A percentile compares a stretch with the other conserved stretches of the same genome.
These are phyloP conservation scores for Hypoxylon rickii DNA, from an alignment of 495 filamentous ascomycete species.

Conservation along the genomic window DNA sequence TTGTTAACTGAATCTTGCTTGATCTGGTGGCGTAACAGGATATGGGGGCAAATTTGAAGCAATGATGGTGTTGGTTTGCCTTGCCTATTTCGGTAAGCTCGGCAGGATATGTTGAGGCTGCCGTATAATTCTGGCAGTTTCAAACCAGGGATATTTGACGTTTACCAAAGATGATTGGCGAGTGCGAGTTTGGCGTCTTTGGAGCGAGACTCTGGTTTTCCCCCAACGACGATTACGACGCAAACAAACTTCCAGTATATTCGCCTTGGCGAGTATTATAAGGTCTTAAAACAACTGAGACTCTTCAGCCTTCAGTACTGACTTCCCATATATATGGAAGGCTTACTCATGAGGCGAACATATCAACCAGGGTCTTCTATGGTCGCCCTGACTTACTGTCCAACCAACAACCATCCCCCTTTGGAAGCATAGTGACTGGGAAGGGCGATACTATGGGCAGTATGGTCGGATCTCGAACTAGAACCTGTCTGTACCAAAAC, in stretches of 20 bases:
- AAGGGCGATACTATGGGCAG: constrained; percentile 9
- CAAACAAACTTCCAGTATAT: constrained; percentile 8
- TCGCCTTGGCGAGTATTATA: constrained; percentile 12
- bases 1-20: constrained; percentile 32
- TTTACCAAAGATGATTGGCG: constrained; percentile 17
- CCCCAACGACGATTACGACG: constrained; percentile 3
- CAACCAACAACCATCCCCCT: constrained; percentile 1
- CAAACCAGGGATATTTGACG: constrained; percentile 6
- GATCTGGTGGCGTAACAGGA: constrained; percentile 45
- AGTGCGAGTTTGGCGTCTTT: constrained; percentile 17
- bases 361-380: constrained; percentile 3
- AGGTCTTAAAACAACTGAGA: constrained; percentile 14
- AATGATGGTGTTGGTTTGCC: constrained; percentile 29
- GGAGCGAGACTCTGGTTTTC: constrained; percentile 19
- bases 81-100: constrained; percentile 29
- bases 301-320: constrained; percentile 10
- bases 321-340: not conserved
- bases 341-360: constrained; percentile 1
- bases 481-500: constrained; percentile 8
- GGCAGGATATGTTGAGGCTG: constrained; percentile 33
- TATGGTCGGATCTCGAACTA: constrained; percentile 4
- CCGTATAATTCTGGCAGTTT: constrained; percentile 9
- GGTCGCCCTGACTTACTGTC: constrained; percentile 5
- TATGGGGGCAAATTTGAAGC: constrained; percentile 38
- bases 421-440: not conserved